Evolutionary conservation across 2,329 filamentous ascomycete species (phyloP), one percentile per base, ranked within the genome.

Genomic region (Magnaporthiopsis poae): DNA sequence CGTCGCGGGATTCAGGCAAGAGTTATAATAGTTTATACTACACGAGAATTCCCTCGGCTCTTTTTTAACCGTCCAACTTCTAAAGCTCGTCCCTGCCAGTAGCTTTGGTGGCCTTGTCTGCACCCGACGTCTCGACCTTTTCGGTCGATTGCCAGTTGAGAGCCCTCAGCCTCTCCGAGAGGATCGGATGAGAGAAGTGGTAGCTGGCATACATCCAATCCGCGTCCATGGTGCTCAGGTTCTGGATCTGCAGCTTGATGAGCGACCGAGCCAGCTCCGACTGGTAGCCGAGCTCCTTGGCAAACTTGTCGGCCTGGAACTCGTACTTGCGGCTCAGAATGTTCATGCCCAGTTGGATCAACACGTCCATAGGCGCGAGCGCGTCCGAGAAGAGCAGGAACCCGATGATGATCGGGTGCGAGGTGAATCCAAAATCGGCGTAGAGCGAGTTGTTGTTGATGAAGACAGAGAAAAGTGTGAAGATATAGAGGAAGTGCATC

Each of bases 171-270:
- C 95, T 88, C 84, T 99, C 96, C 1, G 93, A 90, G 71, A 99
- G 82, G 71, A 98, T 97, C 0, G 95, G 95, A 79, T 99, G 95
- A 31, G 94, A 97, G 84, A 96, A 97, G 81, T 99, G 93, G 83
- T 98, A 99, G 79, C 90, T 96, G 66, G 95, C 95, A 78, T 96
- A 99, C 85, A 97, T 88, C 90, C 91, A 96, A 79, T 99, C 96
- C 35, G 95, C 95, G 73, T 99, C 95, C 94, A 99, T 98, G 69
- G 91, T 96, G 79, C 92, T 96, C 71, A 99, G 84, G 76, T 99
- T 99, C 82, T 98, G 93, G 74, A 97, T 92, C 80, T 99, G 96
- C 65, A 99, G 90, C 82, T 97, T 97, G 80, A 99, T 92, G 69
- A 99, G 86, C 29, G 92, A 95, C 69, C 87, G 84, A 61, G 93